phyloP scores from a whole-genome alignment of 2,329 filamentous ascomycete genomes.

The Microcyclospora tardicrescens region DNA sequence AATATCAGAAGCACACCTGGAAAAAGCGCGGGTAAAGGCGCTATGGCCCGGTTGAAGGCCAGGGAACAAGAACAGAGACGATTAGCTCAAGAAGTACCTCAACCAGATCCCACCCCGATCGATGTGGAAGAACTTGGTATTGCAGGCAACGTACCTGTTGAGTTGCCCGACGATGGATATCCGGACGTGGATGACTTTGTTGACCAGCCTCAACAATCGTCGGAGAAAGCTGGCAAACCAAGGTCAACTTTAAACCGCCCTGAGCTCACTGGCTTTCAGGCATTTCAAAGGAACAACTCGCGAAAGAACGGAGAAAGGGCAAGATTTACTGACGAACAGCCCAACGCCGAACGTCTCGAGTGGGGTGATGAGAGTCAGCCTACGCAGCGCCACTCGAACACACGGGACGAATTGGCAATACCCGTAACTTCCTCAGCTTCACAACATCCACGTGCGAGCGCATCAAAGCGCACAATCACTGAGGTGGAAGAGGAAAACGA shows the following conservation, averaged over 20 bases:
- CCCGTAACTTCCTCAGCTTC: neutral
- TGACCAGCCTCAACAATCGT: no score
- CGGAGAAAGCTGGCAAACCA: no score
- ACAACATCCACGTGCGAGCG: constrained; percentile 1
- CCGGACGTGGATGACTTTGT: no score
- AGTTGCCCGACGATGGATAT: no score
- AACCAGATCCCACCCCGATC: neutral
- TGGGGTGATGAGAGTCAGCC: constrained; percentile 3
- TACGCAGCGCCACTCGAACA: constrained; percentile 1
- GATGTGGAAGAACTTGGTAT: no score
- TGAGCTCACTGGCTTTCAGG: no score
- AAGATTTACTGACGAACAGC: constrained; percentile 13
- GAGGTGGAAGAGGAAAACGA: constrained; percentile 21
- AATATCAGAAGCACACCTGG: constrained; percentile 11
- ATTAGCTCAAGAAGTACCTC: neutral
- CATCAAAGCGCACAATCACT: constrained; percentile 15
- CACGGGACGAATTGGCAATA: constrained; percentile 6
- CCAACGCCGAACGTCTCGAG: constrained; percentile 6
- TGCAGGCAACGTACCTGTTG: no score
- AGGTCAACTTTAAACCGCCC: no score
- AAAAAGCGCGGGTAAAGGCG: constrained; percentile 8
- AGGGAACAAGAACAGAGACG: constrained; percentile 2
- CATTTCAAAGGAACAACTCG: no score
- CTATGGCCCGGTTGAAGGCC: constrained; percentile 8
- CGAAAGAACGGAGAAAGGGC: no score